Percentiles rank a stretch among this genome's conserved stretches.
Evolutionary conservation across 352 stramenopile genomes (phyloP).

Genomic region (Pythium rishiriense): DNA sequence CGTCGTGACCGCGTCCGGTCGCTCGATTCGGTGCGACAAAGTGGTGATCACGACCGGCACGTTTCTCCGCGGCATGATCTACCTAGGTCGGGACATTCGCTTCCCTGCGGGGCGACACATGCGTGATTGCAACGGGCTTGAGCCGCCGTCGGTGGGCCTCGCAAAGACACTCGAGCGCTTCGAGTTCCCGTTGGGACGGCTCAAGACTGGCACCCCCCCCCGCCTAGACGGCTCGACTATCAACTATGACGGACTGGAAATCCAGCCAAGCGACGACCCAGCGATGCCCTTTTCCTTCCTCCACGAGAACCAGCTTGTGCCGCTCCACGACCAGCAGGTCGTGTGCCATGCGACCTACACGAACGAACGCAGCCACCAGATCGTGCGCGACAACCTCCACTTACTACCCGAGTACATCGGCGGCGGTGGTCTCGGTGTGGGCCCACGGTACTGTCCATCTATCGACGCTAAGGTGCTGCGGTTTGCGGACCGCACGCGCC

Average conservation of each 20-base stretch:
- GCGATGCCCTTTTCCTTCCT: constrained; percentile 95
- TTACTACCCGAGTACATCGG: constrained; percentile 93
- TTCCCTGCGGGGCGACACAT: constrained; percentile 95
- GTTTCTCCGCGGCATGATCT: constrained; percentile 96
- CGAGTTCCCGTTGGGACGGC: constrained; percentile 91
- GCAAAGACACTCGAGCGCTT: constrained; percentile 92
- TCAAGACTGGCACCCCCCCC: constrained; percentile 98
- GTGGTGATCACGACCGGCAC: constrained; percentile 98
- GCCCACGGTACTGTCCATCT: constrained; percentile 95
- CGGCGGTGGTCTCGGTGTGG: constrained; percentile 69
- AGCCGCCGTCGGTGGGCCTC: constrained; percentile 95
- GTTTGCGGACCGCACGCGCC: constrained; percentile 70
- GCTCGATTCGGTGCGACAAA: constrained; percentile 46
- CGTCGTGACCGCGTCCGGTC: constrained; percentile 61
- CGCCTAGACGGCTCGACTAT: constrained; percentile 96
- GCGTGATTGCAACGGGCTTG: constrained; percentile 75
- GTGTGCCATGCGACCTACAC: constrained; percentile 95
- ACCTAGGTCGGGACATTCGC: constrained; percentile 89
- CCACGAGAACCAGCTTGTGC: constrained; percentile 78
- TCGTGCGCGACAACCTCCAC: constrained; percentile 94
- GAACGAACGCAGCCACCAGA: constrained; percentile 95
- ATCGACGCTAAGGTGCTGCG: constrained; percentile 96
- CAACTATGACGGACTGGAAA: constrained; percentile 90
- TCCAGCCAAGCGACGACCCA: constrained; percentile 92
- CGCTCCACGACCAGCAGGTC: constrained; percentile 81